Conservation (phyloP, 1,139 yeast species). For the Blastobotrys proliferans region DNA sequence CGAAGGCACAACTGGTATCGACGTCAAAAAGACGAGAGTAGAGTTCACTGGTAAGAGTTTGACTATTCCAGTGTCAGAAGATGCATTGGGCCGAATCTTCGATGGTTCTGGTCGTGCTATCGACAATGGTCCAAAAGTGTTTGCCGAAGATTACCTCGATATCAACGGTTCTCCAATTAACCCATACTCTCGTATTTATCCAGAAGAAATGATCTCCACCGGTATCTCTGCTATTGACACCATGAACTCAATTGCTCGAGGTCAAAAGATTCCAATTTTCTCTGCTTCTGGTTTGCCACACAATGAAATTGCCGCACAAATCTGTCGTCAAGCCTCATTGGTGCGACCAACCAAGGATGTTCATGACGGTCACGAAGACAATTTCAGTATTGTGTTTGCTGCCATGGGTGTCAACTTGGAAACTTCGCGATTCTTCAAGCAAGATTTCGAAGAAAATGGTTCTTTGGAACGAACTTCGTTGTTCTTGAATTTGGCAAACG, state of each 20-base stretch:
- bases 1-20: slow-evolving; percentile 97
- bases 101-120: slow-evolving; percentile 99
- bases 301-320: slow-evolving; percentile 99
- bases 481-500: slow-evolving; percentile 96
- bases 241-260: slow-evolving; percentile 99
- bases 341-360: slow-evolving; percentile 99
- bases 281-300: slow-evolving; percentile 99
- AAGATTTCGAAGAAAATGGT: slow-evolving; percentile 98
- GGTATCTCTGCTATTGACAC: slow-evolving; percentile 98
- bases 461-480: slow-evolving; percentile 95
- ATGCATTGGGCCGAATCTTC: slow-evolving; percentile 93
- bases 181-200: slow-evolving; percentile 96
- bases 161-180: slow-evolving; percentile 98
- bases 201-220: slow-evolving; percentile 99
- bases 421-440: slow-evolving; percentile 92
- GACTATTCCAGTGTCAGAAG: slow-evolving; percentile 94
- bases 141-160: slow-evolving; percentile 97
- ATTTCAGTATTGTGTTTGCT: slow-evolving; percentile 97
- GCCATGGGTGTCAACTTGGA: slow-evolving; percentile 97
- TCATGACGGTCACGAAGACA: slow-evolving; percentile 99
- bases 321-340: slow-evolving; percentile 98
- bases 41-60: slow-evolving; percentile 95
- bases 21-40: slow-evolving; percentile 93
- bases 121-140: slow-evolving; percentile 96
- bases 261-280: slow-evolving; percentile 98